Evolutionary conservation across 345 rosid species (phyloP).

Genomic region (Lumnitzera littorea): DNA sequence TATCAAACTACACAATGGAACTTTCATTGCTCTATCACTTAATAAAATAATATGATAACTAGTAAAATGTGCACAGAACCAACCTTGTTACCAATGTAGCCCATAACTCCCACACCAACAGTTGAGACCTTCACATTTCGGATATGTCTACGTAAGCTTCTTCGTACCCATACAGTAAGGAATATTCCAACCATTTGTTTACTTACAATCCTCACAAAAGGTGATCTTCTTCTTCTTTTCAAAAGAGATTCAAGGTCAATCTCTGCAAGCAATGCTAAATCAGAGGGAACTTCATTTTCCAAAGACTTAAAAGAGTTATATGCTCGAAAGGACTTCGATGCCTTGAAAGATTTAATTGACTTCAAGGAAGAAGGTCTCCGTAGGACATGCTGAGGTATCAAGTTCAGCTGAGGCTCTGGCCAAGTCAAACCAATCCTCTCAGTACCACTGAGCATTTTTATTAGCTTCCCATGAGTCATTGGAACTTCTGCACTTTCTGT

Average conservation of each 20-base stretch:
- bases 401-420: slow-evolving; percentile 81
- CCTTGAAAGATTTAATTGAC: slow-evolving; percentile 40
- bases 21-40: too few species aligned
- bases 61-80: slow-evolving; percentile 15
- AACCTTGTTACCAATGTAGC: slow-evolving; percentile 97
- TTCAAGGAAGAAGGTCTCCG: slow-evolving; percentile 58
- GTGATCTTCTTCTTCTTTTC: slow-evolving; percentile 62
- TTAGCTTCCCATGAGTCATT: slow-evolving; percentile 21
- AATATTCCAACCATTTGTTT: slow-evolving; percentile 96
- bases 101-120: slow-evolving; percentile 94
- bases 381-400: slow-evolving; percentile 50
- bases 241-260: slow-evolving; percentile 57
- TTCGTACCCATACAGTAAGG: slow-evolving; percentile 82
- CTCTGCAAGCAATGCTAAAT: slow-evolving; percentile 49
- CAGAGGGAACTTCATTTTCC: slow-evolving; percentile 29
- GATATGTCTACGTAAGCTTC: slow-evolving; percentile 76
- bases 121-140: slow-evolving; percentile 76
- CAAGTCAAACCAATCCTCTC: slow-evolving; percentile 77
- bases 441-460: slow-evolving; percentile 57
- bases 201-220: slow-evolving; percentile 71
- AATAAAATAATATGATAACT: not conserved
- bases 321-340: slow-evolving; percentile 46
- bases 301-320: slow-evolving; percentile 55
- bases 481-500: slow-evolving; percentile 11
- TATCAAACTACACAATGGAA: too few species aligned